Percentiles rank a stretch among this genome's conserved stretches.
phyloP scores from a whole-genome alignment of 176 grass and related monocot species.

The Oryza longistaminata region DNA sequence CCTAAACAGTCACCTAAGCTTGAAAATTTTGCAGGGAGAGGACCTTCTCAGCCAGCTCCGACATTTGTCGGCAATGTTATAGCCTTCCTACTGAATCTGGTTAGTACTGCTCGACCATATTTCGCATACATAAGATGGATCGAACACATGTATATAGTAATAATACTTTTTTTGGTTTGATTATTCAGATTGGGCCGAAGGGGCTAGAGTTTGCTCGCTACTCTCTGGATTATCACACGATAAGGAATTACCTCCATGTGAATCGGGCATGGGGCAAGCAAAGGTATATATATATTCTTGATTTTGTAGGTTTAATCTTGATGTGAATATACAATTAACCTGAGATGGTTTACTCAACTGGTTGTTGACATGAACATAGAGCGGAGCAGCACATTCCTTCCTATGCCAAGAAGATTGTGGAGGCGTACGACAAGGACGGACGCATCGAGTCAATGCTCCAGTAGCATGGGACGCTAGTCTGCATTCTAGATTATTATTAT shows the following conservation, averaged over 20 bases:
- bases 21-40: slow-evolving; percentile 62
- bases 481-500: too few relatives aligned
- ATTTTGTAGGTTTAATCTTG: not conserved
- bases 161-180: not conserved
- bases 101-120: slow-evolving; percentile 18
- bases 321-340: not conserved
- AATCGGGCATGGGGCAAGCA: slow-evolving; percentile 73
- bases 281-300: slow-evolving; percentile 41
- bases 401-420: slow-evolving; percentile 85
- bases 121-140: not conserved
- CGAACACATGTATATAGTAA: not conserved
- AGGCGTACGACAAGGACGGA: slow-evolving; percentile 63
- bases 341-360: not conserved
- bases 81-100: slow-evolving; percentile 80
- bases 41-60: slow-evolving; percentile 74
- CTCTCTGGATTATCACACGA: slow-evolving; percentile 92
- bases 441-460: slow-evolving; percentile 65
- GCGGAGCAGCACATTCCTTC: slow-evolving; percentile 85
- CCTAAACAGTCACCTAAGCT: not conserved
- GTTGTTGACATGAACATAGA: slow-evolving; percentile 30
- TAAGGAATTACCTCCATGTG: slow-evolving; percentile 91
- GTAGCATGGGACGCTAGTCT: not conserved
- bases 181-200: slow-evolving; percentile 81
- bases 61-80: slow-evolving; percentile 79
- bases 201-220: slow-evolving; percentile 97